Base-by-base conservation (phyloP, 108 stramenopile species). In the Hondaea fermentalgiana region DNA sequence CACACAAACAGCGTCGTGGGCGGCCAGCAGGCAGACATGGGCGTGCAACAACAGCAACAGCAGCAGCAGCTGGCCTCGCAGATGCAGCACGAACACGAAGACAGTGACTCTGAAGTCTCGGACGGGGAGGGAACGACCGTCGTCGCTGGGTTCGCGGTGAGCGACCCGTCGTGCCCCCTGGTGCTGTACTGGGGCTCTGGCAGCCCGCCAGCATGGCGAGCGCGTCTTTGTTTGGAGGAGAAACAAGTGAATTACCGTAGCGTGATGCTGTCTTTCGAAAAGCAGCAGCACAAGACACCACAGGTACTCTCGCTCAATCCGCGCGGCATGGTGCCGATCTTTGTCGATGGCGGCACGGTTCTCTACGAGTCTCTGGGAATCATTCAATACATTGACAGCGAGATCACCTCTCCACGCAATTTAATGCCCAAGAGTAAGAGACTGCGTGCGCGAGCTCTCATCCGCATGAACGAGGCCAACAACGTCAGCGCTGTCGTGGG, bases 121-220 rank as follows among this genome's bases (percentile, higher is more conserved):
- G 49, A 51, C 19, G 72, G 25, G 17, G 72, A 83, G 23, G 72
- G 49, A 8, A 83, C 47, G 49, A 43, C 72, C 12, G 14, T 51
- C 23, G 47, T 83, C 10, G 5, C 44, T 25, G 72, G 72, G 17
- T 83, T 17, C 49, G 72, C 72, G 5, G 72, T 83, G 72, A 28
- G 23, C 49, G 72, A 83, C 72, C 72, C 72, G 5, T n/a, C 47
- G 23, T 83, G 72, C 49, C 72, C 72, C 14, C 19, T 19, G 21
- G 49, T 83, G 72, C 72, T 87, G 6, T 87, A 87, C 87, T 87
- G 87, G 87, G 87, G 87, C 55, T 42, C 35, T 6, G 87, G 87
- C 10, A 87, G 87, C 43, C 87, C 87, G 5, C 87, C 87, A 10
- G 53, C 57, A 5, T 87, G 87, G 87, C 53, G 87, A 5, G 87